phyloP scores from a whole-genome alignment of 2,329 filamentous ascomycete genomes.

The Penicillium griseofulvum region DNA sequence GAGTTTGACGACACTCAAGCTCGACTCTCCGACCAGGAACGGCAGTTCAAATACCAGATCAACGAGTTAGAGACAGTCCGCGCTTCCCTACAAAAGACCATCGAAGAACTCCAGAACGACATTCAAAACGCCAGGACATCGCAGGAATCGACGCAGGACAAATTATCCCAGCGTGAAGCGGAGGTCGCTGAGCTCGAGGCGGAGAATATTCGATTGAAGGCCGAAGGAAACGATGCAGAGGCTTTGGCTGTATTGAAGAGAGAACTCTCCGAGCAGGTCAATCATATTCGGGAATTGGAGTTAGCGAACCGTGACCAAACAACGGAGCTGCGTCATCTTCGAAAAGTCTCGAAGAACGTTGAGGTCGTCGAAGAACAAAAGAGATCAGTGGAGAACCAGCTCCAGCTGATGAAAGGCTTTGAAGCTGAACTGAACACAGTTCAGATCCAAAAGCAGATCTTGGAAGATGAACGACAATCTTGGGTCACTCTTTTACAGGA shows the following conservation, averaged over 20 bases:
- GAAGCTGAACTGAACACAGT: slow-evolving; percentile 76
- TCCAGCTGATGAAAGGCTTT: slow-evolving; percentile 71
- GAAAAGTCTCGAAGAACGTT: slow-evolving; percentile 79
- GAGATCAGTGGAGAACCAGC: slow-evolving; percentile 70
- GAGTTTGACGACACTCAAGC: slow-evolving; percentile 81
- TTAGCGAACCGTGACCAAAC: slow-evolving; percentile 74
- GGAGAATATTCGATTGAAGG: slow-evolving; percentile 78
- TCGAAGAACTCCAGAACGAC: slow-evolving; percentile 51
- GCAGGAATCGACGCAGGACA: slow-evolving; percentile 62
- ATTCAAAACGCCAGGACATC: slow-evolving; percentile 57
- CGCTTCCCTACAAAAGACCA: slow-evolving; percentile 55
- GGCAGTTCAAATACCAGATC: slow-evolving; percentile 61
- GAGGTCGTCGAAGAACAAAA: slow-evolving; percentile 97
- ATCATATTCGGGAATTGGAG: slow-evolving; percentile 85
- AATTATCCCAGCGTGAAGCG: slow-evolving; percentile 66
- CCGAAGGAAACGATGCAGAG: slow-evolving; percentile 81
- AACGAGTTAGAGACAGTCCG: slow-evolving; percentile 62
- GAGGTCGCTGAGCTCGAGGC: slow-evolving; percentile 74
- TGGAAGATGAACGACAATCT: slow-evolving; percentile 82
- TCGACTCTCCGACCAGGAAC: slow-evolving; percentile 65
- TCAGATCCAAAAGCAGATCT: slow-evolving; percentile 74
- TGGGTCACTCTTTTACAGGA: slow-evolving; percentile 84
- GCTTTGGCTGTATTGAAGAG: slow-evolving; percentile 80
- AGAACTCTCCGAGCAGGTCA: slow-evolving; percentile 86
- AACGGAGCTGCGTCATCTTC: slow-evolving; percentile 74